A percentile compares a stretch with the other conserved stretches of the same genome.
Evolutionary conservation across 352 stramenopile genomes (phyloP).

Genomic region (Phytophthora podocarpi): DNA sequence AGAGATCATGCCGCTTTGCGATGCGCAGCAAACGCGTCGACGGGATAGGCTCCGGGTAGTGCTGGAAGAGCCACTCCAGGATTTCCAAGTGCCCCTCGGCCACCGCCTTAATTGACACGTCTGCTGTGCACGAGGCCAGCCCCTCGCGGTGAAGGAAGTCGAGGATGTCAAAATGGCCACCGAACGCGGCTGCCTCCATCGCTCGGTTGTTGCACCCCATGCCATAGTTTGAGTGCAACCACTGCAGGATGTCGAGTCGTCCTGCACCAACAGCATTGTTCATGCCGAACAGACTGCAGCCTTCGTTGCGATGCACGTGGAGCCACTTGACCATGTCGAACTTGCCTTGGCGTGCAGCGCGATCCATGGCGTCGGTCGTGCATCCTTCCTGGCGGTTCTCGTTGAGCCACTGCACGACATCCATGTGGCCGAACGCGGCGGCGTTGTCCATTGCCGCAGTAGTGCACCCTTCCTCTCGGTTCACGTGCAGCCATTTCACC

Average conservation of each 20-base stretch:
- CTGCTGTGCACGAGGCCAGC: conserved; percentile 13
- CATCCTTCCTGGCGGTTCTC: conserved; percentile 21
- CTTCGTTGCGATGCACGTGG: conserved; percentile 29
- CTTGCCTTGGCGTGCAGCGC: conserved; percentile 33
- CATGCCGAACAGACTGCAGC: conserved; percentile 28
- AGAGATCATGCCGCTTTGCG: conserved; percentile 35
- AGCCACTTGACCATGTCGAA: conserved; percentile 43
- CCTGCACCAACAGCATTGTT: conserved; percentile 29
- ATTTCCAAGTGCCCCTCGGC: conserved; percentile 41
- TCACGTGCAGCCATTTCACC: conserved; percentile 20
- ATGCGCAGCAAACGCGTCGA: conserved; percentile 33
- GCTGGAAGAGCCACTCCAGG: conserved; percentile 32
- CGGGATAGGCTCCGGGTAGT: conserved; percentile 34
- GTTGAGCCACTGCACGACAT: conserved; percentile 39
- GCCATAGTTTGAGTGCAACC: conserved; percentile 23
- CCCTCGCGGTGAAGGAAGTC: conserved; percentile 34
- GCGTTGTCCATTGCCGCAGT: conserved; percentile 26
- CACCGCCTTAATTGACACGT: conserved; percentile 30
- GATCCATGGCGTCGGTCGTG: conserved; percentile 37
- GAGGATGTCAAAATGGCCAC: conserved; percentile 43
- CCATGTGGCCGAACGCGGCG: conserved; percentile 28
- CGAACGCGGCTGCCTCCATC: conserved; percentile 27
- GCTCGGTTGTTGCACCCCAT: conserved; percentile 28
- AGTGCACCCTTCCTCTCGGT: conserved; percentile 20
- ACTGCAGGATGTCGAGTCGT: conserved; percentile 37